Percentiles rank a stretch among this genome's conserved stretches.
Evolutionary conservation across 1,139 yeast species (phyloP).

Genomic region (Suhomyces chickasaworum): DNA sequence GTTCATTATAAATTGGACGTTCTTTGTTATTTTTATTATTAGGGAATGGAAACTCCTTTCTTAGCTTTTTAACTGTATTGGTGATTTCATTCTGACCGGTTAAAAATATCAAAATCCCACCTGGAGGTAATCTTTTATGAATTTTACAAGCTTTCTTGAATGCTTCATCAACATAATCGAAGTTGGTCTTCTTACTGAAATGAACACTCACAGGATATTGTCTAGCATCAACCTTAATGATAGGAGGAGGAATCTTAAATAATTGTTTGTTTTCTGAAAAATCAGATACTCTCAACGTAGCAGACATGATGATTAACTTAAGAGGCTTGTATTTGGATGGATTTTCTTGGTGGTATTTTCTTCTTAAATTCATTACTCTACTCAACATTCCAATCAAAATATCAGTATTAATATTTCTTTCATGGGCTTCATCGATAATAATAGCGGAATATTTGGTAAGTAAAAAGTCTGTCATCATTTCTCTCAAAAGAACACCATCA

Average conservation of each 20-base stretch:
- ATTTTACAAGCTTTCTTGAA: constrained; percentile 83
- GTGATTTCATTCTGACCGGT: constrained; percentile 95
- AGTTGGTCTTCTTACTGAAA: constrained; percentile 77
- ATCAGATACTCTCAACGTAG: constrained; percentile 90
- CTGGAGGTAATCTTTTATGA: constrained; percentile 85
- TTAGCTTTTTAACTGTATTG: constrained; percentile 67
- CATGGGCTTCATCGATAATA: constrained; percentile 97
- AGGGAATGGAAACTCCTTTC: constrained; percentile 67
- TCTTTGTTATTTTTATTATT: constrained; percentile 25
- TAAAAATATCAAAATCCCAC: constrained; percentile 87
- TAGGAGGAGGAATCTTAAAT: constrained; percentile 83
- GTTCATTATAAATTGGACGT: constrained; percentile 17
- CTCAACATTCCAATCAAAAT: constrained; percentile 92
- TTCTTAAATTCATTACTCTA: constrained; percentile 78
- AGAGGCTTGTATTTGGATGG: constrained; percentile 57
- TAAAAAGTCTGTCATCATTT: constrained; percentile 84
- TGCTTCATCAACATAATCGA: constrained; percentile 84
- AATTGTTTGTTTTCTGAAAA: constrained; percentile 78
- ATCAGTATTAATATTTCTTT: constrained; percentile 93
- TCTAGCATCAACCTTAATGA: constrained; percentile 88
- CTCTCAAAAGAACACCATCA: constrained; percentile 93
- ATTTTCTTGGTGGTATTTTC: constrained; percentile 51
- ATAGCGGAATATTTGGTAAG: constrained; percentile 81
- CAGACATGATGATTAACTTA: constrained; percentile 84
- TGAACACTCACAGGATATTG: constrained; percentile 94